Evolutionary conservation across 2,329 filamentous ascomycete species (phyloP).

Genomic region (Pseudocercospora fuligena): DNA sequence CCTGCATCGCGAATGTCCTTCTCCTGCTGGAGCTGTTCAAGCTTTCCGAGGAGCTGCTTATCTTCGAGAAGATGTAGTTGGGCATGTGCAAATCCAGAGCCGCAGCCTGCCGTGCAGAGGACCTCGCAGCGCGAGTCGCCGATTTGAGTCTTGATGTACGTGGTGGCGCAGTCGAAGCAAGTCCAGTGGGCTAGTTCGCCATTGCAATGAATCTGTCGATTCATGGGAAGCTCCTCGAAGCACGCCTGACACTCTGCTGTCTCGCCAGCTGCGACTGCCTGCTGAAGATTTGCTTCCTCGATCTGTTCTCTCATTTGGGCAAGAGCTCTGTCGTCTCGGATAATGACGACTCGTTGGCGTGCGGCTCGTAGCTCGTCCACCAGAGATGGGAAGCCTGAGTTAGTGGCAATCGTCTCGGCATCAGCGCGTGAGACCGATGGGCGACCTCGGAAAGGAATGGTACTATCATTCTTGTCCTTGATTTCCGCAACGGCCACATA

Average conservation of each 20-base stretch:
- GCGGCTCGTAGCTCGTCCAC: conserved; percentile 43
- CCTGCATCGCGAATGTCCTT: conserved; percentile 70
- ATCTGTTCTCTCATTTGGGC: conserved; percentile 30
- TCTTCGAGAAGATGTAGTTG: conserved; percentile 65
- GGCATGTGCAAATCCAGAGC: conserved; percentile 61
- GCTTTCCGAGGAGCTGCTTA: conserved; percentile 61
- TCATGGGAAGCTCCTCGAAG: conserved; percentile 67
- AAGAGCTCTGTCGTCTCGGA: conserved; percentile 28
- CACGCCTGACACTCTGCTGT: conserved; percentile 70
- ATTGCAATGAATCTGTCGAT: conserved; percentile 71
- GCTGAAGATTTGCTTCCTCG: conserved; percentile 45
- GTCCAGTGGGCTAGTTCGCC: conserved; percentile 67
- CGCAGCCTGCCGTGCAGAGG: conserved; percentile 69
- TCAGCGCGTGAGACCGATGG: conserved; percentile 21
- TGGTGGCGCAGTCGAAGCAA: conserved; percentile 69
- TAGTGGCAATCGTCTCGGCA: conserved; percentile 34
- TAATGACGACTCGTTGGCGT: conserved; percentile 31
- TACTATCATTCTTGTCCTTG: conserved; percentile 26
- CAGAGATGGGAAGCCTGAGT: conserved; percentile 31
- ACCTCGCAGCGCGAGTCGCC: conserved; percentile 72
- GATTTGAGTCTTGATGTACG: conserved; percentile 69
- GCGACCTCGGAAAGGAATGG: conserved; percentile 26
- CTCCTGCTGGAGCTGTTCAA: conserved; percentile 74
- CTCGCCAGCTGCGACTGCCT: conserved; percentile 49
- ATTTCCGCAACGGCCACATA: conserved; percentile 42